These are phyloP conservation scores for Myotisia sp. DNA, from an alignment of 2,329 filamentous ascomycete genomes.

Conservation along the genomic window DNA sequence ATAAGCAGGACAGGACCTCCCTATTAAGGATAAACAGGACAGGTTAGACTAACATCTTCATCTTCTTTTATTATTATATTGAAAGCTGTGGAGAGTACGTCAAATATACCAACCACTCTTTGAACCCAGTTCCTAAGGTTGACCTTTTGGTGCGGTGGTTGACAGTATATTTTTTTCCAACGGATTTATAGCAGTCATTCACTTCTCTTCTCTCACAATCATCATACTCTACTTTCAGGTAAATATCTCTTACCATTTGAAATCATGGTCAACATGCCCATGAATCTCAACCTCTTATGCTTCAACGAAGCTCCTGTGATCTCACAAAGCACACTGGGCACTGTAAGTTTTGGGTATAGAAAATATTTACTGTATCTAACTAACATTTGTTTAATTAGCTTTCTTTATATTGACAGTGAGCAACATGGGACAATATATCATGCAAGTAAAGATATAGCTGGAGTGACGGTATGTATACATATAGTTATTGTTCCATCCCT, in stretches of 20 bases:
- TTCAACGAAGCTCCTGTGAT: not conserved
- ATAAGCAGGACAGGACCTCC: no score
- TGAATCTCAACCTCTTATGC: not conserved
- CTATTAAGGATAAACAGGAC: no score
- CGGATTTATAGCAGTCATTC: no score
- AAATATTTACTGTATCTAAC: not conserved
- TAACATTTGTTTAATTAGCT: not conserved
- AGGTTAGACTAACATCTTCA: no score
- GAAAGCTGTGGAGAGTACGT: no score
- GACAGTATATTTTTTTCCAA: no score
- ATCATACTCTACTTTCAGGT: not conserved
- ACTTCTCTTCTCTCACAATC: no score
- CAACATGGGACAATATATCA: not conserved
- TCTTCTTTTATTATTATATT: no score
- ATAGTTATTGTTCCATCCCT: not conserved
- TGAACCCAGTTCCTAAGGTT: no score
- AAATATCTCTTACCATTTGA: not conserved
- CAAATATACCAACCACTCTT: no score
- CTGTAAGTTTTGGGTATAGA: not conserved
- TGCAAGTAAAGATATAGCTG: not conserved
- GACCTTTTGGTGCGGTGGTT: no score
- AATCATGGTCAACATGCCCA: not conserved
- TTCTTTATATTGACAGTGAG: not conserved
- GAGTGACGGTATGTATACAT: not conserved
- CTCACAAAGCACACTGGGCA: not conserved